These are phyloP conservation scores for Urochloa ruziziensis DNA, from an alignment of 176 grass and related monocot genomes.

Conservation along the genomic window DNA sequence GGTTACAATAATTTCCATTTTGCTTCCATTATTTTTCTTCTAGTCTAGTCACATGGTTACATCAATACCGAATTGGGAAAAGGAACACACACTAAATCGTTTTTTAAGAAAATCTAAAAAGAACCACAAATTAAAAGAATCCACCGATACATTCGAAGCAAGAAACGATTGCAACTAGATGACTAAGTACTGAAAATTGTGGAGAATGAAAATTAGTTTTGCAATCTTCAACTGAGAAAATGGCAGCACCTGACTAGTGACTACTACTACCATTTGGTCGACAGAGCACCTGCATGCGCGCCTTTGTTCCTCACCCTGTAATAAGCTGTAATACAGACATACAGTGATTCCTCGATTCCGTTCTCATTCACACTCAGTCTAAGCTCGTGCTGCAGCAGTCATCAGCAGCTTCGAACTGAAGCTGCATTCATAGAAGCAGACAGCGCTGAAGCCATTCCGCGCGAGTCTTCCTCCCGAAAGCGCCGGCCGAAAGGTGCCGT, in stretches of 20 bases:
- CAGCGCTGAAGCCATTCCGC: neutral
- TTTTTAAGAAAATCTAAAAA: neutral
- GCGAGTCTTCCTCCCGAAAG: neutral
- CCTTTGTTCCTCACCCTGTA: neutral
- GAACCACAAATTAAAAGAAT: neutral
- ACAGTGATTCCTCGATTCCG: neutral
- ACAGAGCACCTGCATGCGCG: neutral
- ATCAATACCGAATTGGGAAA: neutral
- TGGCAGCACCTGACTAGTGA: no score
- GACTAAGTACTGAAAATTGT: no score
- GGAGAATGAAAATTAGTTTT: no score
- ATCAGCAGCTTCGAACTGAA: neutral
- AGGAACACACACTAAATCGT: neutral
- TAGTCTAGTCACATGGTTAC: neutral
- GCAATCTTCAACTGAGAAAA: no score
- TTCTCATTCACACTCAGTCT: neutral
- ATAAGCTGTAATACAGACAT: neutral
- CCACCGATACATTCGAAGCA: neutral
- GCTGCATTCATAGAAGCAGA: neutral
- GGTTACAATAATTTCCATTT: neutral
- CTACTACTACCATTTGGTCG: neutral
- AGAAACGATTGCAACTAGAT: no score
- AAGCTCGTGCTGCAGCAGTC: neutral
- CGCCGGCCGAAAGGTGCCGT: neutral
- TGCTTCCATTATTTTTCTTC: no score